Evolutionary conservation across 2,329 filamentous ascomycete genomes (phyloP), one percentile per base, ranked within the genome.

Genomic region (Biscogniauxia mediterranea): DNA sequence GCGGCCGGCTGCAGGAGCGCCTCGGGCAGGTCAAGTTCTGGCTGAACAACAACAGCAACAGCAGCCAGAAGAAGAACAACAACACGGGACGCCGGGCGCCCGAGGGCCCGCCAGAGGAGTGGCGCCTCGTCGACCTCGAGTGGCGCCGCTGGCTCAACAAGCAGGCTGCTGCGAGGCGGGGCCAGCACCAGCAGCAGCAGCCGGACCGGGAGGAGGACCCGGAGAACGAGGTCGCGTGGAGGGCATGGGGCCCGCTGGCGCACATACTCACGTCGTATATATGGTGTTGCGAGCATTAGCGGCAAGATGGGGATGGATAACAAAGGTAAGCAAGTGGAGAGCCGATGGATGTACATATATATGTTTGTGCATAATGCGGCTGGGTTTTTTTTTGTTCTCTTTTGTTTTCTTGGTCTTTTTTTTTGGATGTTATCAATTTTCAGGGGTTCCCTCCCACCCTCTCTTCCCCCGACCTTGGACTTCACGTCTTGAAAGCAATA

Each of bases 111-210:
- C 70, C 70, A 5, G 65, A 62, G 52, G 68, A 70, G 64, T 73
- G 71, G 71, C 55, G 28, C 9, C 51, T 58, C 51, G 64, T 61
- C 9, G 71, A 73, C 49, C 42, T 55, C 1, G 67, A 71, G 59
- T 73, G 71, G 70, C 62, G 60, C 11, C 58, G 42, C 51, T 73
- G 71, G 71, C 57, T 73, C 17, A 56, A 62, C 21, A 66, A 69
- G 17, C 66, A 70, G 59, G 64, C 64, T 1, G 57, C 59, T 1
- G 38, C 49, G 15, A 58, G 60, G 23, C 28, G 3, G 2, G 28
- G 11, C 11, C 28, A 32, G 28, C 28, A 32, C 1, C 28, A 32
- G 42, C 55, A 38, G 23, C 23, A 23, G 23, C 23, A 23, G 23
- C 23, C 23, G 2, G 23, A 23, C 20, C 38, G 8, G 4, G 23